Conservation (phyloP, 306 rosid species). For the Glycyrrhiza uralensis region DNA sequence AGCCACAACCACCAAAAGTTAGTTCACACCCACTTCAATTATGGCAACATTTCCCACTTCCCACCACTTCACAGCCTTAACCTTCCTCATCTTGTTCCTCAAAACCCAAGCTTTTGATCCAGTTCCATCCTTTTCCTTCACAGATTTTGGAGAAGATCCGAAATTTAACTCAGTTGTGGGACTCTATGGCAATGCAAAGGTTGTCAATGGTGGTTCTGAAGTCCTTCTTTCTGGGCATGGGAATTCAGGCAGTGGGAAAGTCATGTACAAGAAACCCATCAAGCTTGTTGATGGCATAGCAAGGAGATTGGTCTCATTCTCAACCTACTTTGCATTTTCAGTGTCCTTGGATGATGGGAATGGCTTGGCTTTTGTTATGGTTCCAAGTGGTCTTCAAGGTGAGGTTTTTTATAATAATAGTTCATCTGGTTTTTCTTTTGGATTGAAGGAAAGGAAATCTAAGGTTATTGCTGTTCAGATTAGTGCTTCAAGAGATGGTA, state of each 20-base stretch:
- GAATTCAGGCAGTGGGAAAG: constrained; percentile 49
- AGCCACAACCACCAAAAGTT: constrained; percentile 40
- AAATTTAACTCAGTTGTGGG: constrained; percentile 47
- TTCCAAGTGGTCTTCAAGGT: constrained; percentile 55
- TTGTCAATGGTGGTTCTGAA: constrained; percentile 51
- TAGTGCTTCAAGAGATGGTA: constrained; percentile 34
- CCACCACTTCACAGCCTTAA: constrained; percentile 24
- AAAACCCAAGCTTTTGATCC: constrained; percentile 42
- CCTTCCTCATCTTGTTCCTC: constrained; percentile 46
- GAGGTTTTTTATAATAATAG: constrained; percentile 44
- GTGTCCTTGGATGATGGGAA: constrained; percentile 40
- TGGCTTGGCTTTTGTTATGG: constrained; percentile 73
- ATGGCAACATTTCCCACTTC: constrained; percentile 58
- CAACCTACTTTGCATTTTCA: constrained; percentile 68
- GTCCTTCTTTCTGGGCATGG: constrained; percentile 51
- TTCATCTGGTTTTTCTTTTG: constrained; percentile 45
- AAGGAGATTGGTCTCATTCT: constrained; percentile 57
- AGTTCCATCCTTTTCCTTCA: constrained; percentile 53
- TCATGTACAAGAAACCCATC: constrained; percentile 63
- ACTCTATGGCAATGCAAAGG: constrained; percentile 66
- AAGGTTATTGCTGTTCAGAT: constrained; percentile 48
- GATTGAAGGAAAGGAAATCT: constrained; percentile 30
- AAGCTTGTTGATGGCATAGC: constrained; percentile 58
- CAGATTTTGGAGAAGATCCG: constrained; percentile 55
- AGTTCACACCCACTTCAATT: constrained; percentile 49